Evolutionary conservation across 108 stramenopile genomes (phyloP).

Genomic region (Cyclostephanos tholiformis): DNA sequence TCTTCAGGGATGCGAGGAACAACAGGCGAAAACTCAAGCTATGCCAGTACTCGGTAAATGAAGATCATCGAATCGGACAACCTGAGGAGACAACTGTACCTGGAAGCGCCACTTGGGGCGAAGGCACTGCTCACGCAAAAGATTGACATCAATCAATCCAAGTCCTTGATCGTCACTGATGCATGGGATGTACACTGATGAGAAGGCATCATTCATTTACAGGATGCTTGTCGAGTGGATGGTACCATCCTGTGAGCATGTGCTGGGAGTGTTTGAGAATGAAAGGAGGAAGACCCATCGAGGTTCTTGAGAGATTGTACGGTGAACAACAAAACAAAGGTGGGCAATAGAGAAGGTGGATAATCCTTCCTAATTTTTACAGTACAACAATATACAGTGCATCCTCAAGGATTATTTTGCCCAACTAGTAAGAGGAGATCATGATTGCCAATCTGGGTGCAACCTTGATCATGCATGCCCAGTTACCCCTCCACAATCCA

Average conservation of each 20-base stretch:
- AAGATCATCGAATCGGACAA: conserved; percentile 1
- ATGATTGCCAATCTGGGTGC: conserved; percentile 97
- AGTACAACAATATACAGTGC: too few species aligned
- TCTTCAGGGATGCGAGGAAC: neutral
- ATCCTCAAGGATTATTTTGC: conserved; percentile 64
- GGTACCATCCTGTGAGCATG: conserved; percentile 49
- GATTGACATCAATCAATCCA: conserved; percentile 65
- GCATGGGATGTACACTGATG: conserved; percentile 55
- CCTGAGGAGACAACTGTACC: conserved; percentile 54
- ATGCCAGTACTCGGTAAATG: conserved; percentile 68
- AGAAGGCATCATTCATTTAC: conserved; percentile 67
- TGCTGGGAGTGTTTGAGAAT: conserved; percentile 41
- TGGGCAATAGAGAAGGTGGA: too few species aligned
- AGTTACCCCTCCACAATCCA: conserved; percentile 86
- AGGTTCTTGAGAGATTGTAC: conserved; percentile 27
- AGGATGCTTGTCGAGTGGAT: conserved; percentile 69
- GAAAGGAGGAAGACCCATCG: conserved; percentile 25
- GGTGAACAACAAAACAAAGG: neutral
- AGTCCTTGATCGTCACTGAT: conserved; percentile 80
- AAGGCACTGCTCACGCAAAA: conserved; percentile 74
- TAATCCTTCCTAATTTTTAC: too few species aligned
- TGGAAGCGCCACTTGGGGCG: conserved; percentile 76
- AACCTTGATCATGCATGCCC: conserved; percentile 84
- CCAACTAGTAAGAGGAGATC: conserved; percentile 90
- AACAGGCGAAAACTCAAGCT: conserved; percentile 63